Evolutionary conservation across 192 early-diverging fungal genomes (phyloP).

Genomic region (Obelidium mucronatum): DNA sequence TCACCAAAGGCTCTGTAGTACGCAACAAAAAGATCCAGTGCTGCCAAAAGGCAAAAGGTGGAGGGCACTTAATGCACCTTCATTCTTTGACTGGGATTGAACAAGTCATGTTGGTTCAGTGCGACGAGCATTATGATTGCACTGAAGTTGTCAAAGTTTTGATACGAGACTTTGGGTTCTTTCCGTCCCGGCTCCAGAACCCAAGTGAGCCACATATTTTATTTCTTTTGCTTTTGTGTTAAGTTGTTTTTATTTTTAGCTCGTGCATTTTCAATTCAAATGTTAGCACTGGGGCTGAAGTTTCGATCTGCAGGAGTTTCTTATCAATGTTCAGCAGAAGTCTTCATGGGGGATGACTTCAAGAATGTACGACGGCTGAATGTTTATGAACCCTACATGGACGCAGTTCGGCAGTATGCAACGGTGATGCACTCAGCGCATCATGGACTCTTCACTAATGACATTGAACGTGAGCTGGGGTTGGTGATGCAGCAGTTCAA

Average conservation of each 20-base stretch:
- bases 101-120: not conserved
- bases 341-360: not conserved
- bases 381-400: slow-evolving; percentile 2
- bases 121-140: not conserved
- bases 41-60: not conserved
- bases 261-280: slow-evolving; percentile 5
- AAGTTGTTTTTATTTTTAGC: no score
- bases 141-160: not conserved
- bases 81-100: not conserved
- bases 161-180: not conserved
- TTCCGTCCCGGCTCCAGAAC: not conserved
- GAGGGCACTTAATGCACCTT: not conserved
- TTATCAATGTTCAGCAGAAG: slow-evolving; percentile 3
- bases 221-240: not conserved
- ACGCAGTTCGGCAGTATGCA: not conserved
- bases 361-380: not conserved
- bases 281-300: not conserved
- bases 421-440: not conserved
- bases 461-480: not conserved
- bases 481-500: not conserved
- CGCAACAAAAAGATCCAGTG: not conserved
- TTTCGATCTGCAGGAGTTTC: not conserved
- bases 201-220: not conserved
- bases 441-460: slow-evolving; percentile 7
- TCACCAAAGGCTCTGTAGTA: not conserved